Conservation (phyloP, 176 grass and related monocot genomes). For the Cenchrus americanus region DNA sequence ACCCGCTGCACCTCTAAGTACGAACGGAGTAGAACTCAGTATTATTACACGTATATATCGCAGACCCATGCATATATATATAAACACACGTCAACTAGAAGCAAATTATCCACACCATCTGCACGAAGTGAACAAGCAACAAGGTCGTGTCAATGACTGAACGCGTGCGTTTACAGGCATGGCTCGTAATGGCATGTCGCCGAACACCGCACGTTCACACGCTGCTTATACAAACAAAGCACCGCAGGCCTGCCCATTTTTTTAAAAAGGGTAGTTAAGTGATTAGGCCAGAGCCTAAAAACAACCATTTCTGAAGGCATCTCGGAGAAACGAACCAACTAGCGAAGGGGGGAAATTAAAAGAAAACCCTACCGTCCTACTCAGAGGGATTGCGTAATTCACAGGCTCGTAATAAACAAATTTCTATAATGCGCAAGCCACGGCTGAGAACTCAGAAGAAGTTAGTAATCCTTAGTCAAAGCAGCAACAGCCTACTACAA, state of each 20-base stretch:
- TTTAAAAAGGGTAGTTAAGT: not conserved
- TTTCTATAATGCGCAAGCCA: constrained; percentile 31
- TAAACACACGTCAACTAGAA: not conserved
- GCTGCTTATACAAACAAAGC: constrained; percentile 22
- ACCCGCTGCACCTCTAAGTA: too few relatives aligned
- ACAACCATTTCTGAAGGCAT: constrained; percentile 5
- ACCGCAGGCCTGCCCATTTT: constrained; percentile 23
- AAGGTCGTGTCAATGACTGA: too few relatives aligned
- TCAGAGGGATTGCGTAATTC: constrained; percentile 31
- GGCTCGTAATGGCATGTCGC: not conserved
- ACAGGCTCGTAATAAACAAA: constrained; percentile 39
- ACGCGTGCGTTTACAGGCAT: not conserved
- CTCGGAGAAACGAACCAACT: constrained; percentile 1
- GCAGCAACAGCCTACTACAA: constrained; percentile 21
- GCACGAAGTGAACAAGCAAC: not conserved
- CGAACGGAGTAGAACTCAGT: too few relatives aligned
- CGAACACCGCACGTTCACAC: constrained; percentile 24
- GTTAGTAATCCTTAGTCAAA: constrained; percentile 38
- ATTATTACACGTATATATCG: too few relatives aligned
- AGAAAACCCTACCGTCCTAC: not conserved
- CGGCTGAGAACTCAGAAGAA: not conserved
- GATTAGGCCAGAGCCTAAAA: constrained; percentile 7
- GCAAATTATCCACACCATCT: not conserved
- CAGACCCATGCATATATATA: not conserved
- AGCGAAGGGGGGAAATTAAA: not conserved